phyloP scores from a whole-genome alignment of 1,284 basidiomycete genomes.

The Rhodotorula sp. region DNA sequence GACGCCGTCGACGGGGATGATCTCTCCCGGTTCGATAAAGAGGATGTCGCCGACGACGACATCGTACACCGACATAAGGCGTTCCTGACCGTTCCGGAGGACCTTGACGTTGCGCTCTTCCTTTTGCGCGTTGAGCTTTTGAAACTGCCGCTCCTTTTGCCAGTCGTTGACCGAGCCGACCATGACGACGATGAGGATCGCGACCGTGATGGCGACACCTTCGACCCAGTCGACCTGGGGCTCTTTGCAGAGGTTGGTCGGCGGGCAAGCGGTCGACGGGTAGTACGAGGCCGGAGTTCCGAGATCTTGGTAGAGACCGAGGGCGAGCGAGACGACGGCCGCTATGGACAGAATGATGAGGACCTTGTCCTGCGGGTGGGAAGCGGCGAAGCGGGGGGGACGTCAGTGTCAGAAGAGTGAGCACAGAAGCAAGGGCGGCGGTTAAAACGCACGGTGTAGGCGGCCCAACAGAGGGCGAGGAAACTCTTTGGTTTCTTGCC shows the following conservation, averaged over 20 bases:
- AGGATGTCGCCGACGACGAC: slow-evolving; percentile 92
- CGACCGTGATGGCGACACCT: slow-evolving; percentile 93
- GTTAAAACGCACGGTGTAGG: slow-evolving; percentile 54
- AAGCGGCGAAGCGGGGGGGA: not conserved
- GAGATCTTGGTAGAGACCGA: slow-evolving; percentile 74
- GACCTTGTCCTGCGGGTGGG: slow-evolving; percentile 37
- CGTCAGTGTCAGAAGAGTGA: not conserved
- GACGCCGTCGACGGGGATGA: slow-evolving; percentile 91
- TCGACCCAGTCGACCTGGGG: slow-evolving; percentile 85
- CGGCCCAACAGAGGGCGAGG: slow-evolving; percentile 84
- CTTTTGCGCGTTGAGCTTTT: slow-evolving; percentile 87
- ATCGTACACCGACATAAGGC: slow-evolving; percentile 79
- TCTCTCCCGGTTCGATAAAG: slow-evolving; percentile 89
- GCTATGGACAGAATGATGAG: slow-evolving; percentile 86
- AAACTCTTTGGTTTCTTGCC: slow-evolving; percentile 73
- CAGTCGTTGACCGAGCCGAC: slow-evolving; percentile 89
- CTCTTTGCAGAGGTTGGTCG: slow-evolving; percentile 41
- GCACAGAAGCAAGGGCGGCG: not conserved
- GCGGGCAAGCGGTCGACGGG: slow-evolving; percentile 50
- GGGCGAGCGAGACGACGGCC: slow-evolving; percentile 85
- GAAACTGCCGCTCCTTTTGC: slow-evolving; percentile 97
- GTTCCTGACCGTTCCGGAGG: slow-evolving; percentile 77
- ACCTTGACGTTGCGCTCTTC: slow-evolving; percentile 92
- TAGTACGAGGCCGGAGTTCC: slow-evolving; percentile 63
- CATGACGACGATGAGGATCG: slow-evolving; percentile 77